phyloP scores from a whole-genome alignment of 345 rosid species.

The Rhizophora mangle region DNA sequence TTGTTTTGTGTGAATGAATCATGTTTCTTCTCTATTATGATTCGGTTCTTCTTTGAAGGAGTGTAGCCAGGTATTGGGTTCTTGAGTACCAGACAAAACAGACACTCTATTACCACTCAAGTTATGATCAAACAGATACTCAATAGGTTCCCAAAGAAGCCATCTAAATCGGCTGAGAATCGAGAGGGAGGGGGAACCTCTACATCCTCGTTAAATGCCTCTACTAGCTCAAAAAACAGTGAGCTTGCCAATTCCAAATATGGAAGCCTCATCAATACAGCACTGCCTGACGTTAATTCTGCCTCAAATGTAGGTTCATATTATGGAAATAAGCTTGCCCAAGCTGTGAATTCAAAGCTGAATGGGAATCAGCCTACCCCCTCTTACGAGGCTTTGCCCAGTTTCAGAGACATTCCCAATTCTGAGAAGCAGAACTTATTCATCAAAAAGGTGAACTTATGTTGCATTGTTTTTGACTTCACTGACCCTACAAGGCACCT shows the following conservation, averaged over 20 bases:
- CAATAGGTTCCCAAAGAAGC: slow-evolving; percentile 59
- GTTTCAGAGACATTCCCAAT: slow-evolving; percentile 1
- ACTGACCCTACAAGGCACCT: background rate
- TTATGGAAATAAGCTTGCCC: slow-evolving; percentile 43
- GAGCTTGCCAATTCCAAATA: slow-evolving; percentile 31
- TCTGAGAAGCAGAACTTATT: slow-evolving; percentile 5
- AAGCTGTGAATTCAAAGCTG: slow-evolving; percentile 38
- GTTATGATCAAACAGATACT: slow-evolving; percentile 58
- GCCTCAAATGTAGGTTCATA: slow-evolving; percentile 28
- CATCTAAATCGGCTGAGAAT: slow-evolving; percentile 48
- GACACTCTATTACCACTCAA: slow-evolving; percentile 10
- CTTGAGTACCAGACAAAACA: slow-evolving; percentile 9
- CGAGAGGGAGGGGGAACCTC: slow-evolving; percentile 51
- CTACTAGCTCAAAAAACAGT: slow-evolving; percentile 37
- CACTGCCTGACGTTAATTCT: slow-evolving; percentile 27
- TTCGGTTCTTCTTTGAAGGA: slow-evolving; percentile 4
- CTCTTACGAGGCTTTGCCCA: background rate
- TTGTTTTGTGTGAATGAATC: background rate
- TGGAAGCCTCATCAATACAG: slow-evolving; percentile 23
- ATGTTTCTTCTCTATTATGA: too few species aligned
- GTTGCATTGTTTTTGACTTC: background rate
- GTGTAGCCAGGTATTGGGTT: slow-evolving; percentile 8
- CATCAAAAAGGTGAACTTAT: background rate
- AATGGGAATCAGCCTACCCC: slow-evolving; percentile 37
- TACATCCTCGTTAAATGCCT: slow-evolving; percentile 36